Conservation (phyloP, 2,329 filamentous ascomycete species). For the Trichophyton rubrum region DNA sequence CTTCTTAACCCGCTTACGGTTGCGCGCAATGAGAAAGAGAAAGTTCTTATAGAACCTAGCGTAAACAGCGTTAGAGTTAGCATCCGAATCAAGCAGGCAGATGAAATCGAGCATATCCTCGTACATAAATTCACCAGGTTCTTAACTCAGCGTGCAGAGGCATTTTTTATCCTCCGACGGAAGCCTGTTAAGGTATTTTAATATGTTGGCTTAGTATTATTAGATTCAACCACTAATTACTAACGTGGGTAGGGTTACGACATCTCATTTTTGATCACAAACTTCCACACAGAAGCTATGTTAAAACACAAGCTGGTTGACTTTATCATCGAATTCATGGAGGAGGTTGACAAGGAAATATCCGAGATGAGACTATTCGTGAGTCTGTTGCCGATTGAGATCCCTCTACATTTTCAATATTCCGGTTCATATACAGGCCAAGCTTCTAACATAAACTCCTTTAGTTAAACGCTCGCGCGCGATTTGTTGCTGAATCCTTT, state of each 20-base stretch:
- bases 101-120: slow-evolving; percentile 95
- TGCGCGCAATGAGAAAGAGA: slow-evolving; percentile 92
- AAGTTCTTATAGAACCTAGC: slow-evolving; percentile 87
- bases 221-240: neutral
- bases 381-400: slow-evolving; percentile 30
- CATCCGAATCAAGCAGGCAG: slow-evolving; percentile 98
- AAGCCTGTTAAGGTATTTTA: slow-evolving; percentile 74
- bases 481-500: slow-evolving; percentile 98
- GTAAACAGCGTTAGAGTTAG: slow-evolving; percentile 95
- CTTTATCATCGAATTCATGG: slow-evolving; percentile 99
- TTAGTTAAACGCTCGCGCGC: slow-evolving; percentile 86
- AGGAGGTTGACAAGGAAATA: slow-evolving; percentile 99
- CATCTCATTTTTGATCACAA: slow-evolving; percentile 96
- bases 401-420: neutral
- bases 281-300: slow-evolving; percentile 98
- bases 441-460: slow-evolving; percentile 21
- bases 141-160: slow-evolving; percentile 88
- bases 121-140: slow-evolving; percentile 98
- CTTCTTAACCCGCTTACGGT: slow-evolving; percentile 82
- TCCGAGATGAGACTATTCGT: slow-evolving; percentile 99
- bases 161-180: slow-evolving; percentile 88
- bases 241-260: slow-evolving; percentile 65
- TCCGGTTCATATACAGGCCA: neutral
- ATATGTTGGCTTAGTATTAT: slow-evolving; percentile 4
- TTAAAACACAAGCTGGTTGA: slow-evolving; percentile 98